Conservation (phyloP, 2,329 filamentous ascomycete species). For the Mollisiaceae sp. region DNA sequence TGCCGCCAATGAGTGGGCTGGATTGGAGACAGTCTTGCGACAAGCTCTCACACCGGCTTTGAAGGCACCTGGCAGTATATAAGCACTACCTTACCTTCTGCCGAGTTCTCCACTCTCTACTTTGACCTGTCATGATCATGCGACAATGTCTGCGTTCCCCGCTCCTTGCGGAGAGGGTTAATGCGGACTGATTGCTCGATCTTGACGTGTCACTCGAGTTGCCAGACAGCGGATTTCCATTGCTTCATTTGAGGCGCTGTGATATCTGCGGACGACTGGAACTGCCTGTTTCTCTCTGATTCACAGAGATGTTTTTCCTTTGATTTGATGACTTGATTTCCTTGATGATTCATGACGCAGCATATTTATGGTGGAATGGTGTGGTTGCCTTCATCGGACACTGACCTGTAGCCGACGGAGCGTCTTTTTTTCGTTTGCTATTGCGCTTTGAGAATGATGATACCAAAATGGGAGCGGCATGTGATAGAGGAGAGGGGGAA, state of each 20-base stretch:
- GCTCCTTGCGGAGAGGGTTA: not conserved
- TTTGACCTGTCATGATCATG: not conserved
- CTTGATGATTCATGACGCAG: slow-evolving; percentile 26
- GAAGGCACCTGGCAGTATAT: not conserved
- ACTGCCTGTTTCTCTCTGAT: slow-evolving; percentile 13
- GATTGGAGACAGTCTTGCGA: slow-evolving; percentile 55
- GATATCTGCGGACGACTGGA: not conserved
- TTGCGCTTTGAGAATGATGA: not conserved
- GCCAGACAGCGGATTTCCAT: not conserved
- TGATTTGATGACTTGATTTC: slow-evolving; percentile 15
- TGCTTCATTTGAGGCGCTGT: not conserved
- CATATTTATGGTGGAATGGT: slow-evolving; percentile 22
- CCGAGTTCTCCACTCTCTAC: not conserved
- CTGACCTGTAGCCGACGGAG: slow-evolving; percentile 2
- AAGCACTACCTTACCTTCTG: not conserved
- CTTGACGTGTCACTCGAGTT: not conserved
- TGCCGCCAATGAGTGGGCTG: slow-evolving; percentile 53
- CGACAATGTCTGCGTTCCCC: not conserved
- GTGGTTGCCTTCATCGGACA: slow-evolving; percentile 7
- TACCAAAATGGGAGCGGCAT: slow-evolving; percentile 4
- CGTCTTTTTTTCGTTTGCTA: slow-evolving; percentile 10
- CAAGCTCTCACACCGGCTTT: slow-evolving; percentile 32
- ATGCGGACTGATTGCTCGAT: not conserved
- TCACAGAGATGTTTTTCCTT: slow-evolving; percentile 10
- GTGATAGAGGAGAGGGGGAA: not conserved